Conservation (phyloP, 345 rosid species). For the Salix purpurea region DNA sequence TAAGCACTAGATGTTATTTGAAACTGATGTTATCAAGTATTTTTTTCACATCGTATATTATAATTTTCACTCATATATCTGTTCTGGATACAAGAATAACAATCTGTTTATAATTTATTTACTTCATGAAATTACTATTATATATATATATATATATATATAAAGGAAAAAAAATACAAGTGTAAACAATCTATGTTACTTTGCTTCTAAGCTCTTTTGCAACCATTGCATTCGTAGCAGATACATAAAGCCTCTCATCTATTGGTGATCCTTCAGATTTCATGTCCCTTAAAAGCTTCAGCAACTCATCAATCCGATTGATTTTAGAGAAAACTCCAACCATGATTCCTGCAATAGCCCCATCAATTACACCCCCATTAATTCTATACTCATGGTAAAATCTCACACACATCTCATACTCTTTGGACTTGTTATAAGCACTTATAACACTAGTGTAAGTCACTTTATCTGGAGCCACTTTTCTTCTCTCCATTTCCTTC, state of each 20-base stretch:
- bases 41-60: no score
- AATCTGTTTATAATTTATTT: no score
- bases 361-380: slow-evolving; percentile 53
- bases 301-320: slow-evolving; percentile 54
- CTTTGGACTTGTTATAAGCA: slow-evolving; percentile 61
- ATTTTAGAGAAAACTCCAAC: slow-evolving; percentile 78
- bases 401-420: slow-evolving; percentile 53
- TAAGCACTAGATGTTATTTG: no score
- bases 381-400: slow-evolving; percentile 58
- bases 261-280: slow-evolving; percentile 49
- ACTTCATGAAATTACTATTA: no score
- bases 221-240: slow-evolving; percentile 77
- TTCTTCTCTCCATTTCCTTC: slow-evolving; percentile 78
- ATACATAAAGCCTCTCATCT: slow-evolving; percentile 59
- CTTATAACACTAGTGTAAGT: slow-evolving; percentile 65
- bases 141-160: no score
- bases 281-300: slow-evolving; percentile 71
- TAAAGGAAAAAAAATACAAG: background rate
- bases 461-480: slow-evolving; percentile 69
- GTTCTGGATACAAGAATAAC: no score
- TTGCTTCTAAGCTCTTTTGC: slow-evolving; percentile 47
- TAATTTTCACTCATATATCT: no score
- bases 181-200: background rate
- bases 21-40: no score
- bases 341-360: slow-evolving; percentile 80